A percentile compares a stretch with the other conserved stretches of the same genome.
These are phyloP conservation scores for Mycena alexandri DNA, from an alignment of 768 basidiomycete species.

Conservation along the genomic window DNA sequence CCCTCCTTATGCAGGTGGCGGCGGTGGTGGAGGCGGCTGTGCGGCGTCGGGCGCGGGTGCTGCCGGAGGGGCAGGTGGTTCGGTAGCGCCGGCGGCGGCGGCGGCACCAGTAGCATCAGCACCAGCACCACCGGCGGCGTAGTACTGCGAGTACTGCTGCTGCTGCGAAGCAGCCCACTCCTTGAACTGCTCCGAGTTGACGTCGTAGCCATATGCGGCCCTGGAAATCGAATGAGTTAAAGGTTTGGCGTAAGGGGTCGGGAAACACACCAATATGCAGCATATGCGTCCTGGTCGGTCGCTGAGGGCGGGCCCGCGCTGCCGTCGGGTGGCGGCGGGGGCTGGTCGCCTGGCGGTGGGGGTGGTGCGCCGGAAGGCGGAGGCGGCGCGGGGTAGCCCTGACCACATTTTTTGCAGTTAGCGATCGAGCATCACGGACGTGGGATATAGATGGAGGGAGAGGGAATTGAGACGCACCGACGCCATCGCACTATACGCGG, in stretches of 20 bases:
- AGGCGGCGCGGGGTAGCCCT: constrained; percentile 35
- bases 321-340: constrained; percentile 53
- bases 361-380: constrained; percentile 45
- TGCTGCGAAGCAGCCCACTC: constrained; percentile 85
- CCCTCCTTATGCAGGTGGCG: constrained; percentile 29
- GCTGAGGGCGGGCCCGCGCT: constrained; percentile 55
- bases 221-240: constrained; percentile 51
- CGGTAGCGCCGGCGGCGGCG: background rate
- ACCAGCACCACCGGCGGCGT: constrained; percentile 52
- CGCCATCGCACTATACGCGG: constrained; percentile 75
- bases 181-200: constrained; percentile 85
- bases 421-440: background rate
- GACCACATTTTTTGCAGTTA: constrained; percentile 7
- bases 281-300: constrained; percentile 66
- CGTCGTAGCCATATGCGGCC: constrained; percentile 90
- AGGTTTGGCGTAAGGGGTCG: background rate
- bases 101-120: background rate
- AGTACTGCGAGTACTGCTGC: constrained; percentile 81
- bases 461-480: constrained; percentile 31
- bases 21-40: constrained; percentile 29
- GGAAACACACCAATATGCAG: constrained; percentile 67
- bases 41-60: constrained; percentile 17
- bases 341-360: constrained; percentile 58
- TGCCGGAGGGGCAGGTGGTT: constrained; percentile 5
- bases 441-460: constrained; percentile 11